Evolutionary conservation across 2,329 filamentous ascomycete genomes (phyloP), one percentile per base, ranked within the genome.

Genomic region (Xylaria sp.): DNA sequence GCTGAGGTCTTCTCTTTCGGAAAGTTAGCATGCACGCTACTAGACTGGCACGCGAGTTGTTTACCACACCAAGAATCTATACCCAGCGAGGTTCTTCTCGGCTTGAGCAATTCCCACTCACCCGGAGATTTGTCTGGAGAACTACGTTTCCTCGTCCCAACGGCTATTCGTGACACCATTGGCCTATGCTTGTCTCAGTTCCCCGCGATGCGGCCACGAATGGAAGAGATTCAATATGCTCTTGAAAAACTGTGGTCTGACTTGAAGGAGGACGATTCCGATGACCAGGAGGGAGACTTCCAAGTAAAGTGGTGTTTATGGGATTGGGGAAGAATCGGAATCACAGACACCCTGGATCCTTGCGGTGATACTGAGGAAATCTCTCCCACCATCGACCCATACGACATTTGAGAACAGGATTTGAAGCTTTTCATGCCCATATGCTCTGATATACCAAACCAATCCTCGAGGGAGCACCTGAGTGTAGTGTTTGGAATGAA

Each of bases 1-100:
- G 50, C 50, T 52, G 50, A 52, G 50, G 50, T 52, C 23, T 52
- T 32, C 23, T 52, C 48, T 51, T 51, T 52, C 32, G 50, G 50
- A 28, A 52, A 52, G 50, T 28, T 52, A 20, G 50, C 23, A 13
- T 52, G 50, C 23, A 52, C 28, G 50, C 23, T 52, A 5, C 23
- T 52, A 15, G 50, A 52, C 3, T 52, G 50, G 50, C 50, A 52
- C 50, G 23, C 23, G 50, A 25, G 32, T 28, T 52, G 20, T 25
- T 52, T 20, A 28, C 50, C 50, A 20, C 50, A 9, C 8, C 50
- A 13, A 28, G 25, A 52, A 28, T 52, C 50, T 13, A 52, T 52
- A 52, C 50, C 50, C 8, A 28, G 3, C 23, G 50, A 52, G 50
- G 50, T 52, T 20, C 50, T 52, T 8, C 13, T 15, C 25, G 10